Evolutionary conservation across 495 filamentous ascomycete genomes (phyloP).

Genomic region (Hyaloscypha bicolor): DNA sequence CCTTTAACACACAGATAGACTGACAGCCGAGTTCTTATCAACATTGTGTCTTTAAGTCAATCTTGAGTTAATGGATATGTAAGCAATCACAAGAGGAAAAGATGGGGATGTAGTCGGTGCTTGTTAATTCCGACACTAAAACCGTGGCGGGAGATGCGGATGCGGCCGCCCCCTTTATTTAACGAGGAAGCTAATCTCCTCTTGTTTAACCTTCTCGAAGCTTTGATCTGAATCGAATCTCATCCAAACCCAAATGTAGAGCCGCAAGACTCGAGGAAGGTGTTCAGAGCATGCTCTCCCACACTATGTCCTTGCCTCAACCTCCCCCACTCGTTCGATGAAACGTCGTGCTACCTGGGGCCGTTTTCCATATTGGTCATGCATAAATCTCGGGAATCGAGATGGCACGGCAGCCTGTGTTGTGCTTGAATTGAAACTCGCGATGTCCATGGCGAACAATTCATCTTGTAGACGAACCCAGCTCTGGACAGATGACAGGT

Average conservation of each 20-base stretch:
- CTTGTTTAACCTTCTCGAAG: not conserved
- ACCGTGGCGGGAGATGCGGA: not conserved
- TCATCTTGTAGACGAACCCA: not conserved
- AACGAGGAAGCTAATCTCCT: not conserved
- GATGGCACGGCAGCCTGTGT: not conserved
- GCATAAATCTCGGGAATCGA: not conserved
- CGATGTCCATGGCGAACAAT: not conserved
- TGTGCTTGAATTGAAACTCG: not conserved
- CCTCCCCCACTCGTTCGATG: not conserved
- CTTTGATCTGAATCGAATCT: not conserved
- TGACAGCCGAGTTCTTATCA: not conserved
- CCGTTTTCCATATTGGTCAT: not conserved
- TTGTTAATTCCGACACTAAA: not conserved
- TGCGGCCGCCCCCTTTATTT: conserved; percentile 1
- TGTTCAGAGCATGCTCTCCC: not conserved
- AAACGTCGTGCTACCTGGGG: not conserved
- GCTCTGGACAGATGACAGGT: not conserved
- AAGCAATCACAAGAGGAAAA: not conserved
- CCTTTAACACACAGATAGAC: not conserved
- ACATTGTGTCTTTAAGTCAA: not conserved
- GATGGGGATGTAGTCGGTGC: not conserved
- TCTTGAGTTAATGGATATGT: not conserved
- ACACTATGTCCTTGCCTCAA: not conserved
- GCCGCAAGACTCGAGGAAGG: not conserved
- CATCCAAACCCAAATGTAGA: not conserved